phyloP scores from a whole-genome alignment of 2,329 filamentous ascomycete genomes.

The Xylaria sp. region DNA sequence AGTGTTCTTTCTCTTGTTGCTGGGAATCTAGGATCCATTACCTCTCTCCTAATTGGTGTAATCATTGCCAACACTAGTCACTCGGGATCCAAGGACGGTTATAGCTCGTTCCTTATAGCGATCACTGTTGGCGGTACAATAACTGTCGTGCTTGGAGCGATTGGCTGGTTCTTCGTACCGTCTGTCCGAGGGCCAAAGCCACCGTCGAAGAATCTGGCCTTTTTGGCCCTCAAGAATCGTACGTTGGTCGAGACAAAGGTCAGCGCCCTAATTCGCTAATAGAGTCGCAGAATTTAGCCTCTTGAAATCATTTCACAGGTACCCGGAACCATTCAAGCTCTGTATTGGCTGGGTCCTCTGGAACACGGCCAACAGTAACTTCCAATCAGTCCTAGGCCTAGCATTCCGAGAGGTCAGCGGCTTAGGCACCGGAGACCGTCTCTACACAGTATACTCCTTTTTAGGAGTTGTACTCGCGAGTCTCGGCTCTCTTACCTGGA shows the following conservation, averaged over 20 bases:
- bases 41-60: slow-evolving; percentile 27
- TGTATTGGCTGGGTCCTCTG: slow-evolving; percentile 37
- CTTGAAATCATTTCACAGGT: slow-evolving; percentile 27
- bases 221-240: slow-evolving; percentile 32
- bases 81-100: slow-evolving; percentile 28
- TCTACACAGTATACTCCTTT: slow-evolving; percentile 34
- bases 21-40: slow-evolving; percentile 32
- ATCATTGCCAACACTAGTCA: slow-evolving; percentile 29
- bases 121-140: slow-evolving; percentile 31
- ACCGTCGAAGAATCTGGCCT: slow-evolving; percentile 30
- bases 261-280: neutral
- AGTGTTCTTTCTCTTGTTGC: slow-evolving; percentile 34
- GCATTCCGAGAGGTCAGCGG: slow-evolving; percentile 33
- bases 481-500: slow-evolving; percentile 33
- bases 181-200: slow-evolving; percentile 25
- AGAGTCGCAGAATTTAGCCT: slow-evolving; percentile 16
- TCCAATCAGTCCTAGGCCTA: slow-evolving; percentile 28
- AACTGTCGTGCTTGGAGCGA: slow-evolving; percentile 25
- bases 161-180: slow-evolving; percentile 34
- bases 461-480: slow-evolving; percentile 27
- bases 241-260: neutral
- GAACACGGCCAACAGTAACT: slow-evolving; percentile 34
- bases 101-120: slow-evolving; percentile 31
- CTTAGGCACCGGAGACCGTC: slow-evolving; percentile 23
- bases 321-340: slow-evolving; percentile 36